Evolutionary conservation across 2,329 filamentous ascomycete genomes (phyloP).

Genomic region (Chaetomium sp.): DNA sequence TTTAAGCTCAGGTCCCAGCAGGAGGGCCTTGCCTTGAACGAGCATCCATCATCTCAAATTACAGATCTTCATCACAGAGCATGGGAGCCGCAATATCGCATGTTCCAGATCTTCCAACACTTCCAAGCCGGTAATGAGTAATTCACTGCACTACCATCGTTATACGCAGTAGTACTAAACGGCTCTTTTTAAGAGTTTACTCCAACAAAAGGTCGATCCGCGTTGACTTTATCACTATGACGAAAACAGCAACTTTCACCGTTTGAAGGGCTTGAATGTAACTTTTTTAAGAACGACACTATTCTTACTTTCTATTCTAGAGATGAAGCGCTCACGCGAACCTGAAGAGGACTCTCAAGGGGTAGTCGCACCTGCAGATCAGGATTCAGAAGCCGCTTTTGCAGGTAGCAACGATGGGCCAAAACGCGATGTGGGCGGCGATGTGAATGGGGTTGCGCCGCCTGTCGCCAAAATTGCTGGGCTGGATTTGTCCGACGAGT

Average conservation of each 20-base stretch:
- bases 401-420: neutral
- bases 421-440: constrained; percentile 1
- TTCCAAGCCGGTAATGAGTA: no score
- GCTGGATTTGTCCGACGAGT: constrained; percentile 42
- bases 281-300: neutral
- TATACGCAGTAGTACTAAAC: no score
- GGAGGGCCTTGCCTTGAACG: neutral
- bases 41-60: neutral
- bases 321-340: constrained; percentile 60
- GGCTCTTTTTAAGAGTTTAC: no score
- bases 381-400: neutral
- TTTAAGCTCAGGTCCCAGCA: neutral
- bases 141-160: no score
- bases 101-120: no score
- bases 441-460: constrained; percentile 9
- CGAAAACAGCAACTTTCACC: no score
- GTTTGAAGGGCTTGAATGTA: no score
- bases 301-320: neutral
- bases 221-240: no score
- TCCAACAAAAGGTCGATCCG: no score
- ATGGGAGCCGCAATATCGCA: no score
- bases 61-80: neutral
- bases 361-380: constrained; percentile 6
- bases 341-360: constrained; percentile 38
- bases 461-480: constrained; percentile 50